These are phyloP conservation scores for Cavenderia fasciculata DNA, from an alignment of 78 protist species.

Conservation along the genomic window DNA sequence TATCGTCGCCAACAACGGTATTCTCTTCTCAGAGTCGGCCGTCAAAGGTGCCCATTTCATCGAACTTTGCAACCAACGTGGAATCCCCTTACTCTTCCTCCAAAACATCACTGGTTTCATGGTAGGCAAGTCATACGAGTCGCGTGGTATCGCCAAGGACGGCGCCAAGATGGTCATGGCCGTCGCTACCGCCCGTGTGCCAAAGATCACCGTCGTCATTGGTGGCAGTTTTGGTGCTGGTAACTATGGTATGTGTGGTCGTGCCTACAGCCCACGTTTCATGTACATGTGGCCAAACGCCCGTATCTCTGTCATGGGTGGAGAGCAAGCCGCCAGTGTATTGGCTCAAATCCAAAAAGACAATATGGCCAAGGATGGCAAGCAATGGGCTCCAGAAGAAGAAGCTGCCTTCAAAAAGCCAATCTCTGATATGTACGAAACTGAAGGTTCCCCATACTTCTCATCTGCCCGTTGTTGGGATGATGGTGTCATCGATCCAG, in stretches of 20 bases:
- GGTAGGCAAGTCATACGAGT: slow-evolving; percentile 95
- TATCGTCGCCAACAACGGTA: slow-evolving; percentile 98
- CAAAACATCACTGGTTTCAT: slow-evolving; percentile 99
- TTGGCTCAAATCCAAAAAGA: slow-evolving; percentile 78
- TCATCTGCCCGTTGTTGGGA: slow-evolving; percentile 96
- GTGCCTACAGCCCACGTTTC: slow-evolving; percentile 93
- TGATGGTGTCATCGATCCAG: slow-evolving; percentile 97
- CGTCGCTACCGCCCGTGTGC: slow-evolving; percentile 96
- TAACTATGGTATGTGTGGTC: slow-evolving; percentile 99
- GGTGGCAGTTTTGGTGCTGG: slow-evolving; percentile 99
- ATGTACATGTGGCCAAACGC: slow-evolving; percentile 98
- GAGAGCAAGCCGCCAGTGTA: slow-evolving; percentile 95
- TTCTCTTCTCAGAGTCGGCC: slow-evolving; percentile 89
- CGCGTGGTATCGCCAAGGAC: slow-evolving; percentile 95
- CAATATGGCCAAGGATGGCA: slow-evolving; percentile 69
- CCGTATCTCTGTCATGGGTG: slow-evolving; percentile 98
- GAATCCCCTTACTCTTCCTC: slow-evolving; percentile 95
- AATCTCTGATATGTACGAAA: slow-evolving; percentile 87
- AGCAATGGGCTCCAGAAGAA: slow-evolving; percentile 80
- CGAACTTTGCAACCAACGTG: slow-evolving; percentile 94
- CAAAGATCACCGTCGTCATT: slow-evolving; percentile 95
- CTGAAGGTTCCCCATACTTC: slow-evolving; percentile 92
- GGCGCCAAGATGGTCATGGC: slow-evolving; percentile 99
- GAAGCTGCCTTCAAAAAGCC: slow-evolving; percentile 73
- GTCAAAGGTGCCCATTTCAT: slow-evolving; percentile 97